Base-by-base conservation (phyloP, 106 monocot genomes). In the Dendrobium chrysotoxum region DNA sequence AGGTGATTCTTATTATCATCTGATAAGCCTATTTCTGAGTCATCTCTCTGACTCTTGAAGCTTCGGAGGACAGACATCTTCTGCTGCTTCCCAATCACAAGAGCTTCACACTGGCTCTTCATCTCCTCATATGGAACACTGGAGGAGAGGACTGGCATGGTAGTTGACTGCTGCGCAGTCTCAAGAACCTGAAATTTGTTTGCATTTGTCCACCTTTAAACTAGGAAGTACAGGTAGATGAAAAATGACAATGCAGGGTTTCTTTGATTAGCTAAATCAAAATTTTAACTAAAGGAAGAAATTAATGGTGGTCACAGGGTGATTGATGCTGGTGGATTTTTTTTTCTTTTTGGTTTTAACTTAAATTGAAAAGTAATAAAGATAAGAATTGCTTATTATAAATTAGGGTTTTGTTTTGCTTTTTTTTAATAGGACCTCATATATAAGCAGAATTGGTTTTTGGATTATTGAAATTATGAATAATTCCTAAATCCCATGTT, bases 51-150 rank as follows among this genome's bases (percentile, higher is more conserved):
- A 28, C 83, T 79, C 77, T 91, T 95, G 79, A 98, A 90, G 87
- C 91, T 95, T 71, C 82, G 85, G 77, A 96, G 92, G 50, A 91
- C 92, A 5, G 98, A 92, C 95, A 95, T 91, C 84, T 98, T 98
- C 84, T 95, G 91, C 35, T 95, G 98, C 75, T 98, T 98, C 61
- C 86, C 92, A 53, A 91, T 77, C 2, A 98, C 86, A 72, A 98
- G 95, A 39, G 98, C 95, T 78, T 98, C 98, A 80, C 98, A 95
- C 31, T 91, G 92, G 85, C 77, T 91, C 79, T 92, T 98, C 92
- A 98, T 93, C 78, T 98, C 89, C 41, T 98, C 95, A 79, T 95
- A 98, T 12, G 98, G 91, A 65, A 98, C 83, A 26, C 89, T 86
- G n/a, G 83, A 75, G 4, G 84, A 79, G 30, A 89, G 54, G 50